Evolutionary conservation across 164 flowering plant species (phyloP), one percentile per base, ranked within the genome.

Genomic region (Macadamia tetraphylla): DNA sequence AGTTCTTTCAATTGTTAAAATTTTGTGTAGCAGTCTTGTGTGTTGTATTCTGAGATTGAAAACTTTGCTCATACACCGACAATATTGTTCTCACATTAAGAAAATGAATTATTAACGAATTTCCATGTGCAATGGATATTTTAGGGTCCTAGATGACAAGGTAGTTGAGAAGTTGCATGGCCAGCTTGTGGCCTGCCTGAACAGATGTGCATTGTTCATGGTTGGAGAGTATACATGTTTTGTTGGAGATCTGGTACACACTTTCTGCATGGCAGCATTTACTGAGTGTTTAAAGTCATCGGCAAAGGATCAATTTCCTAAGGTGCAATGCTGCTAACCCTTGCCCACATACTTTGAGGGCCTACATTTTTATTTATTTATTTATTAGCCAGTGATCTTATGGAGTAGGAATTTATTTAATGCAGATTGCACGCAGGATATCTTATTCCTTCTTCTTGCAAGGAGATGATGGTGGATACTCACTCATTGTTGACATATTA

Each of bases 141-240:
- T 18, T 62, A 90, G 96, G 81, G 79, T 82, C 68, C 64, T 91
- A 64, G 95, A 86, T 76, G 76, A 84, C 5, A 77, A 79, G 73
- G 66, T 70, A 51, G 65, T 67, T 52, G 87, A 81, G 74, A 90
- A 81, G 77, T 76, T 80, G 63, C 88, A 86, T 29, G 74, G 78
- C 51, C 67, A 62, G 52, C 78, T 90, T 63, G 83, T 83, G 58
- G 68, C 72, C 10, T 76, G 75, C 74, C 71, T 91, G 71, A 76
- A 78, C 48, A 87, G 75, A 70, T 84, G 85, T 18, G 58, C 81
- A 9, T 10, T 73, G 1, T 80, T 74, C 79, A 63, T 91, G 75
- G 74, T 81, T 30, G 84, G 60, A 51, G 84, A 82, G 48, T 59
- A 74, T 0, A 35, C 29, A 0, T 43, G 29, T 71, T 83, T 86